Conservation (phyloP, 169 alveolate genomes). For the Plasmodium gallinaceum region DNA sequence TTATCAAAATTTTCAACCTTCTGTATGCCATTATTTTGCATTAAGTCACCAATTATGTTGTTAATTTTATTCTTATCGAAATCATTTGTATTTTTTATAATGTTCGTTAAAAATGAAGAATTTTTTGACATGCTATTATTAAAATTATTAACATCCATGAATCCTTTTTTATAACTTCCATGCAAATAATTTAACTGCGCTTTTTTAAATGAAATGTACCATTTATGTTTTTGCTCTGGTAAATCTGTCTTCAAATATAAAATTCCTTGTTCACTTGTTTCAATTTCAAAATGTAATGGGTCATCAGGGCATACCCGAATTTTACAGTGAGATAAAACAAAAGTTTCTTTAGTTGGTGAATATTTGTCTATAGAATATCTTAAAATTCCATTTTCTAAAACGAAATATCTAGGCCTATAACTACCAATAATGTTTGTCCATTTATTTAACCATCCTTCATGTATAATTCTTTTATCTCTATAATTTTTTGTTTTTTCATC, state of each 20-base stretch:
- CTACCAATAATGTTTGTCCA: constrained; percentile 91
- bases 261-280: constrained; percentile 83
- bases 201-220: constrained; percentile 86
- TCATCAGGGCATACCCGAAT: constrained; percentile 86
- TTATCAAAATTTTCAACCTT: constrained; percentile 6
- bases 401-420: constrained; percentile 90
- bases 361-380: constrained; percentile 85
- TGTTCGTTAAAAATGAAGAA: constrained; percentile 26
- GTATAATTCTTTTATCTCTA: constrained; percentile 80
- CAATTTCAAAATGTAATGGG: constrained; percentile 86
- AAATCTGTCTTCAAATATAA: constrained; percentile 84
- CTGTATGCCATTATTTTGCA: background rate
- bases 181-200: constrained; percentile 79
- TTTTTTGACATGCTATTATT: constrained; percentile 14
- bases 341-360: constrained; percentile 84
- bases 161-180: constrained; percentile 28
- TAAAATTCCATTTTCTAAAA: constrained; percentile 86
- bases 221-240: constrained; percentile 84
- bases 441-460: constrained; percentile 91
- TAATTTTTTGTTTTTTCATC: constrained; percentile 7
- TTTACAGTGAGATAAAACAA: constrained; percentile 83
- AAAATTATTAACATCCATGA: constrained; percentile 3
- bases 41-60: background rate
- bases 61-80: background rate
- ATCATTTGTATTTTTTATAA: constrained; percentile 26